These are phyloP conservation scores for Coniferiporia weirii DNA, from an alignment of 1,284 basidiomycete species.

Conservation along the genomic window DNA sequence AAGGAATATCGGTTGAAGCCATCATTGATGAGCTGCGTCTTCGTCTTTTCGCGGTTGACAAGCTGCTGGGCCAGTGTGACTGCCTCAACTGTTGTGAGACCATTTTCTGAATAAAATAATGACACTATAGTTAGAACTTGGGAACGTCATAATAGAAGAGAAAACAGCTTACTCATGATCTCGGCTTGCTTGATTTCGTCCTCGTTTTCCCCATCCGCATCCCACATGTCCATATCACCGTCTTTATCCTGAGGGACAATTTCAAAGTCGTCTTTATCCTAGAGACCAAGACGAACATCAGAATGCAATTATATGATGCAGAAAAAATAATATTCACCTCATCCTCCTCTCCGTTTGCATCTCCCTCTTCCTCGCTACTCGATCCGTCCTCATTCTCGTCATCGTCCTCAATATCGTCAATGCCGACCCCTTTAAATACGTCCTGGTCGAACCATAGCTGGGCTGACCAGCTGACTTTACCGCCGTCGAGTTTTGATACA, in stretches of 20 bases:
- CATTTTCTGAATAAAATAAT: conserved; percentile 53
- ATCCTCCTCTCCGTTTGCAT: conserved; percentile 29
- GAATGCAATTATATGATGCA: not conserved
- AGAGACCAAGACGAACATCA: not conserved
- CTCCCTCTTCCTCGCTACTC: conserved; percentile 31
- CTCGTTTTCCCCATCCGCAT: conserved; percentile 73
- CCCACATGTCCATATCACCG: conserved; percentile 72
- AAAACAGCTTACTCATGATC: conserved; percentile 57
- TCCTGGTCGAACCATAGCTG: conserved; percentile 93
- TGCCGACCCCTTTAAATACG: conserved; percentile 56
- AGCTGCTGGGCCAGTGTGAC: conserved; percentile 89
- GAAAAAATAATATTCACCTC: conserved; percentile 20
- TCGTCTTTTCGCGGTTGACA: conserved; percentile 89
- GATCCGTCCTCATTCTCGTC: conserved; percentile 33
- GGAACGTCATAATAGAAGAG: conserved; percentile 14
- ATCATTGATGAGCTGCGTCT: conserved; percentile 86
- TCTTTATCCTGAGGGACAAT: conserved; percentile 64
- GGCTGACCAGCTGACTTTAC: conserved; percentile 21
- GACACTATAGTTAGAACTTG: conserved; percentile 8
- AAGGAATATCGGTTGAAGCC: conserved; percentile 95
- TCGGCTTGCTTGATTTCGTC: conserved; percentile 69
- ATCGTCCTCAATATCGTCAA: conserved; percentile 41
- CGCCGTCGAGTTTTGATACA: conserved; percentile 34
- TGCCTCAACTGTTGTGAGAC: conserved; percentile 87
- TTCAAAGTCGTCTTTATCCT: conserved; percentile 60